These are phyloP conservation scores for Xylariomycetidae sp. DNA, from an alignment of 2,329 filamentous ascomycete genomes.

Conservation along the genomic window DNA sequence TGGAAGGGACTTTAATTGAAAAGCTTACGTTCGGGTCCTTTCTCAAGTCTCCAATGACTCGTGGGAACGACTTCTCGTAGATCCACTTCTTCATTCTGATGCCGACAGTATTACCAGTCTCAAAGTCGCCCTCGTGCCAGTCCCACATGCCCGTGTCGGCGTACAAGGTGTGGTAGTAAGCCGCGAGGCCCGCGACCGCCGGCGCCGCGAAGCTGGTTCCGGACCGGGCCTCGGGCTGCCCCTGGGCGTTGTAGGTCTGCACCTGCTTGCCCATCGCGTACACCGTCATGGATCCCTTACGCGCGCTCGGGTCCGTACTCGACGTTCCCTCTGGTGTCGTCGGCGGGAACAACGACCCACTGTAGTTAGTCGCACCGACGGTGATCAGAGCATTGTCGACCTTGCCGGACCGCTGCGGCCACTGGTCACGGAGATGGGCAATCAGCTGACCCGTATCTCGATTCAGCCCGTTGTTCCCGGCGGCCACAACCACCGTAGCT, in stretches of 20 bases:
- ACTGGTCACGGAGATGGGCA: background rate
- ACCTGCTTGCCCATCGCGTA: constrained; percentile 1
- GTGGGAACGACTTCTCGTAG: constrained; percentile 1
- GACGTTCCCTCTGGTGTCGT: constrained; percentile 1
- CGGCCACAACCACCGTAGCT: background rate
- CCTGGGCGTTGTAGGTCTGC: background rate
- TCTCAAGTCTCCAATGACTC: background rate
- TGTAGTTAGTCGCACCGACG: background rate
- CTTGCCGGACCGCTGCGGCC: background rate
- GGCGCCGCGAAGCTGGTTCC: constrained; percentile 1
- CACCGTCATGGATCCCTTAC: background rate
- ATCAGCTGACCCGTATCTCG: background rate
- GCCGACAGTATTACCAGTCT: background rate
- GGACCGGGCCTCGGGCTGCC: background rate
- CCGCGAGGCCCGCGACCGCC: background rate
- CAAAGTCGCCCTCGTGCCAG: background rate
- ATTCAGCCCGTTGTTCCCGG: constrained; percentile 1
- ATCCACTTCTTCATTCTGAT: background rate
- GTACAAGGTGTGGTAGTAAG: constrained; percentile 1
- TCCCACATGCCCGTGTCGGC: background rate
- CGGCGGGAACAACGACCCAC: background rate
- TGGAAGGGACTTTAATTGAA: background rate
- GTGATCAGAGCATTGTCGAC: constrained; percentile 1
- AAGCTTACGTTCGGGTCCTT: background rate
- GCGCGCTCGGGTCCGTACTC: background rate